Base-by-base conservation (phyloP, 2,329 filamentous ascomycete species). In the Chlorencoelia australis region DNA sequence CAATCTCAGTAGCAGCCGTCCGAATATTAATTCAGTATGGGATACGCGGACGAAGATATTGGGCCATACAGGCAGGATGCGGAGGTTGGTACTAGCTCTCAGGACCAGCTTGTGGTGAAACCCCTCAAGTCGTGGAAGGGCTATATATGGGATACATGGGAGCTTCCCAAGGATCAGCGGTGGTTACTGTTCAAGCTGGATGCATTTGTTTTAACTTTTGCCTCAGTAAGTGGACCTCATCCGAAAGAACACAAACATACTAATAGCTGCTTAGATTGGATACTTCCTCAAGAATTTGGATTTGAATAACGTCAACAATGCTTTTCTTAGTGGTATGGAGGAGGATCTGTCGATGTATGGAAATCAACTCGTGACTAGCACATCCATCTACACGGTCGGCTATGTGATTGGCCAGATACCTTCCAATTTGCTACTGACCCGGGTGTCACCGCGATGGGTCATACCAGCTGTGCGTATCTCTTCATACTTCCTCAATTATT, bases 371-470 rank as follows among this genome's bases (percentile, higher is more conserved):
- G 39, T 40, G 22, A 41, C 39, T 15, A 42, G 34, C 19, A 37
- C 33, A n/a, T 37, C 44, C n/a, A 39, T 37, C 10, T 45, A 33
- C 31, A 45, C 43, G 0, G 62, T 67, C 2, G 69, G 69, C 11
- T 73, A 73, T 41, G 64, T 71, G 0, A 60, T 71, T 29, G 67
- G 66, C 3, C 59, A 69, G 40, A 60, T 70, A 7, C 66, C 67
- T 0, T 64, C 60, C 37, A 71, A 71, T 38, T 58, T 73, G 10
- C 55, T 71, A 11, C 53, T 73, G 5, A 71, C 67, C 3, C 58
- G 61, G 10, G 48, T 41, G 13, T 21, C 29, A 10, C 39, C 39
- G 7, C 51, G 49, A 45, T 60, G 41, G 52, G 52, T 57, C 8
- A 56, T 55, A n/a, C 49, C 49, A 7, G 19, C 38, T 25, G 37